Evolutionary conservation across 2,329 filamentous ascomycete genomes (phyloP).

Genomic region (Pseudophaeomoniella oleicola): DNA sequence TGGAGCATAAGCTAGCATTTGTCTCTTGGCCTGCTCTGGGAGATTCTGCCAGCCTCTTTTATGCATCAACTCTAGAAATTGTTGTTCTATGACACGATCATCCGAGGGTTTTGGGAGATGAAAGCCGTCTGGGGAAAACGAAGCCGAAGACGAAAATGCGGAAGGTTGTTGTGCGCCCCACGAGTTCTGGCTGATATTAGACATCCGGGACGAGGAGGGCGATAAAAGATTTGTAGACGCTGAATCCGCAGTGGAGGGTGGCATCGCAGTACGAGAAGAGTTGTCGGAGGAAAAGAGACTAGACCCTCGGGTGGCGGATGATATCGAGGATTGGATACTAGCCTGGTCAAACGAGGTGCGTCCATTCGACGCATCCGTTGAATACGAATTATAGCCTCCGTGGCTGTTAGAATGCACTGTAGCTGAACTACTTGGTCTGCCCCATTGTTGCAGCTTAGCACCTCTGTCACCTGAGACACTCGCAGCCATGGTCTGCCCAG

Average conservation of each 20-base stretch:
- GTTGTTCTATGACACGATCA: constrained; percentile 72
- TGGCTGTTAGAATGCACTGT: constrained; percentile 38
- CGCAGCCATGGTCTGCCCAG: constrained; percentile 51
- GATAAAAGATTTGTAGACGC: constrained; percentile 16
- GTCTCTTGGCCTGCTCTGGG: constrained; percentile 81
- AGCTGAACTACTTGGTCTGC: constrained; percentile 41
- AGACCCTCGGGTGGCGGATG: constrained; percentile 42
- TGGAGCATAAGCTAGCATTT: constrained; percentile 91
- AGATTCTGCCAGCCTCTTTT: constrained; percentile 96
- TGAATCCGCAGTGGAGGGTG: constrained; percentile 11
- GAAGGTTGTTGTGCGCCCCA: constrained; percentile 27
- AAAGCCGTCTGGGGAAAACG: constrained; percentile 38
- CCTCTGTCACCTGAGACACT: constrained; percentile 54
- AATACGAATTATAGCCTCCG: constrained; percentile 51
- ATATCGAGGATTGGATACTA: constrained; percentile 47
- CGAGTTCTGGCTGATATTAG: constrained; percentile 26
- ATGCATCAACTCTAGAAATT: constrained; percentile 89
- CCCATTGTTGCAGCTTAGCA: constrained; percentile 67
- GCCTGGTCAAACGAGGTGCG: constrained; percentile 49
- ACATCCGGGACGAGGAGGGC: constrained; percentile 24
- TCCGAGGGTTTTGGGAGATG: constrained; percentile 60
- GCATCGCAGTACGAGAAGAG: constrained; percentile 25
- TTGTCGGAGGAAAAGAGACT: constrained; percentile 42
- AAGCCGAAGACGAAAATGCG: constrained; percentile 32
- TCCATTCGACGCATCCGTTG: constrained; percentile 36